Evolutionary conservation across 1,139 yeast species (phyloP), one percentile per base, ranked within the genome.

Genomic region (Entelexis paramagnoliae): DNA sequence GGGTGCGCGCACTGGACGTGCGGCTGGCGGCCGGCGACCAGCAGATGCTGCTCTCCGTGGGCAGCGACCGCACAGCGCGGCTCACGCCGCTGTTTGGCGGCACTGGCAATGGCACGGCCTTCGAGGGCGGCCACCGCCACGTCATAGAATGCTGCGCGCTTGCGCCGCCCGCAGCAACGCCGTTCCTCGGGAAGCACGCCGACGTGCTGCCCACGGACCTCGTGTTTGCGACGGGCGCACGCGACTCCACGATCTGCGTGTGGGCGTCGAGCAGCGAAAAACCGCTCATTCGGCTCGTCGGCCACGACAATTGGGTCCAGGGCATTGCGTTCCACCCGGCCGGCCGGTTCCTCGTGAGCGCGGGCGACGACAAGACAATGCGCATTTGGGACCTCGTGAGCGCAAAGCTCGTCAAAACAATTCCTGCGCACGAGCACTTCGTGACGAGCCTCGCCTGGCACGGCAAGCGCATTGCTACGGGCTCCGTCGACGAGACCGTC

Each of bases 281-380:
- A 65, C 68, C 78, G 33, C 64, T 88, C 1, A 72, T 76, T 20
- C 69, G 74, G 42, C 69, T 82, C 52, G 63, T 66, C 2, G 96
- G 94, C 1, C 97, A 89, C 66, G 79, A 80, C 52, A 85, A 94
- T 17, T 89, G 97, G 97, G 84, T 89, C 1, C 78, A 84, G 57
- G 76, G 80, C 11, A 63, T 87, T 17, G 72, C 71, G 10, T 70
- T 85, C 48, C 95, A 86, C 65, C 94, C 95, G 1, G 80, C 77
- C 59, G 95, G 95, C 0, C 73, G 78, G 50, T 80, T 76, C 59
- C 66, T 89, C 24, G 72, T 84, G 43, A 80, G 88, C 52, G 83
- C 84, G 16, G 75, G 91, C 26, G 63, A 89, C 66, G 97, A 89
- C 65, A 80, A 81, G 58, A 71, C 80, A 1, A 76, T 89, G 36